Base-by-base conservation (phyloP, 148 eudicot species). In the Rhododendron vialii region DNA sequence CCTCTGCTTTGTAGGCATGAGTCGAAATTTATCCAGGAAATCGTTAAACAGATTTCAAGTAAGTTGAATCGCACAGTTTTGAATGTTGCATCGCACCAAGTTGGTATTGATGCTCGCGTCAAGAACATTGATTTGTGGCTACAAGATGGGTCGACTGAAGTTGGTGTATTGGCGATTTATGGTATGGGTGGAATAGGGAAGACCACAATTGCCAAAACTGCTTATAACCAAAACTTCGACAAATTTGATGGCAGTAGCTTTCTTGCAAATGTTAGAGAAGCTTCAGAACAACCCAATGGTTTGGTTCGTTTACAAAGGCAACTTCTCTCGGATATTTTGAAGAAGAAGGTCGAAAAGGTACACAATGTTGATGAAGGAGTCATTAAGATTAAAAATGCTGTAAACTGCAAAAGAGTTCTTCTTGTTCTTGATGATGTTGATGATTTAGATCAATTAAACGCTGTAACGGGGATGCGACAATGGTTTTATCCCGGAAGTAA, bases 121-220 rank as follows among this genome's bases (percentile, higher is more conserved):
- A 80, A 26, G 57, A 30, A 80, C 24, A 51, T 80, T 26, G 35
- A 81, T 81, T 81, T 20, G 65, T 81, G 83, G 83, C 22, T 81
- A 28, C 65, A 81, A 50, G 83, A 81, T 81, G 83, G 83, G 61
- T 81, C 67, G 10, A 81, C 9, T 50, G 65, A 81, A 28, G 83
- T 81, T 51, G 83, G 83, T 17, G 24, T 81, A 81, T 2, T 81
- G 41, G 41, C n/a, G 35, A 81, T 81, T 28, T 51, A 30, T 81
- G 83, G 83, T 20, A 81, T 81, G 26, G 65, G 83, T 30, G 83
- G 83, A 30, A 81, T 81, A 81, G 83, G 83, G 41, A 81, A 81
- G 65, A 81, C 83, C 5, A 81, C 83, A 36, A 53, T 81, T 81
- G 83, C 83, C 41, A 53, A 81, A 81, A 51, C 63, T 28, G 65